Evolutionary conservation across 371 early-diverging fungal species (phyloP), one percentile per base, ranked within the genome.

Genomic region (Mucor saturninus): DNA sequence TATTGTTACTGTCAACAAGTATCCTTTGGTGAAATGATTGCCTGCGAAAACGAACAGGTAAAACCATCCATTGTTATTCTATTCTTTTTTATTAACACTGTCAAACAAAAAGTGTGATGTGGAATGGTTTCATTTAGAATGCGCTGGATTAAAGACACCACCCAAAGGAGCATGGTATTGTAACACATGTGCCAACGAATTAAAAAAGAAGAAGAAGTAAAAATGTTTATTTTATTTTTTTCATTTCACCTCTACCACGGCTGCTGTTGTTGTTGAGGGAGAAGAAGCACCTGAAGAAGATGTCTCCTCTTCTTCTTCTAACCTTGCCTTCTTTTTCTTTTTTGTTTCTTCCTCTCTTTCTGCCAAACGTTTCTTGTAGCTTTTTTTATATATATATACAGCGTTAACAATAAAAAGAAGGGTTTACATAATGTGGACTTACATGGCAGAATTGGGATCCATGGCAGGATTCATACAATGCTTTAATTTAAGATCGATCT

Each of bases 21-120:
- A 5, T 96, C 96, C 4, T 97, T 86, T 77, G 98, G 98, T 21
- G 94, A 96, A 65, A 98, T 98, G 98, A 91, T 98, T 54, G 98
- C 93, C 8, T 98, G 98, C 69, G 98, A 98, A 71, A 93, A 94
- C 65, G 87, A 84, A 32, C 93, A 93, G 61, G 93, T 93, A 86
- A 71, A 82, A 26, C 4, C 51, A 13, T 30, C 31, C 29, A 13
- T 49, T 37, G 53, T n/a, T 56, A 37, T 31, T 30, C 62, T 14
- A 28, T 65, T 55, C 45, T 21, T 60, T 13, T 7, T 28, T 14
- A n/a, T 37, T 21, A 30, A 13, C 30, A 14, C 14, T 51, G n/a
- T 51, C n/a, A 31, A 51, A 30, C 26, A 28, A 48, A 45, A 9
- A 30, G 88, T 97, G 97, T 68, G 90, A 90, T 40, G 89, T 91